Base-by-base conservation (phyloP, 495 filamentous ascomycete species). In the Trypethelium eluteriae region DNA sequence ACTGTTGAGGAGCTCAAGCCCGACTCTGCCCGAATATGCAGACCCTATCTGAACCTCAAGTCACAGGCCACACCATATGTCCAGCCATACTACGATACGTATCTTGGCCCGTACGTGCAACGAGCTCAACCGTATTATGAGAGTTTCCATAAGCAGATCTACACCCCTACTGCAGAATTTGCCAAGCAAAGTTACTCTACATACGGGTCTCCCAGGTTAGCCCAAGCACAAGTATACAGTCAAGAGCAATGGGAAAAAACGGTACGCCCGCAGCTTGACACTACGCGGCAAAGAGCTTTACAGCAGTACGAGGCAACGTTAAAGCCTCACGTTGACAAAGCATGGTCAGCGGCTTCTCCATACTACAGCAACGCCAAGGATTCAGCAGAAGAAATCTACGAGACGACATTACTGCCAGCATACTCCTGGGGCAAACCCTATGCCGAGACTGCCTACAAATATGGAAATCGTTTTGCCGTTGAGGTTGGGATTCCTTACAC, bases 81-180 rank as follows among this genome's bases (percentile, higher is more conserved):
- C 41, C 80, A 85, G 57, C 95, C 95, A 34, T 97, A 96, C 78
- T 98, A 96, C 74, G 79, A 93, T 67, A 72, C 81, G 39, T 96
- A 96, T 71, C 87, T 87, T 5, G 89, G 88, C 2, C 91, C 89
- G 12, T 91, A 96, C 70, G 84, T 96, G 62, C 84, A 92, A n/a
- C 72, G 83, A 35, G 88, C 83, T 36, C 83, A 84, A 39, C 92
- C 92, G 0, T 95, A 96, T 74, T 85, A 89, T 69, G 70, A 86
- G 12, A 79, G 81, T 2, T 74, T 92, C 68, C 85, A 94, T 68
- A 76, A 84, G 64, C 77, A 81, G 34, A 79, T 95, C 14, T 86
- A 89, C 71, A 81, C 83, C 3, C 94, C 90, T 6, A 81, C 82
- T 11, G 82, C 84, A 35, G 79, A 76, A 10, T 82, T 91, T 64